phyloP scores from a whole-genome alignment of 1,284 basidiomycete genomes.

The Amylostereum areolatum region DNA sequence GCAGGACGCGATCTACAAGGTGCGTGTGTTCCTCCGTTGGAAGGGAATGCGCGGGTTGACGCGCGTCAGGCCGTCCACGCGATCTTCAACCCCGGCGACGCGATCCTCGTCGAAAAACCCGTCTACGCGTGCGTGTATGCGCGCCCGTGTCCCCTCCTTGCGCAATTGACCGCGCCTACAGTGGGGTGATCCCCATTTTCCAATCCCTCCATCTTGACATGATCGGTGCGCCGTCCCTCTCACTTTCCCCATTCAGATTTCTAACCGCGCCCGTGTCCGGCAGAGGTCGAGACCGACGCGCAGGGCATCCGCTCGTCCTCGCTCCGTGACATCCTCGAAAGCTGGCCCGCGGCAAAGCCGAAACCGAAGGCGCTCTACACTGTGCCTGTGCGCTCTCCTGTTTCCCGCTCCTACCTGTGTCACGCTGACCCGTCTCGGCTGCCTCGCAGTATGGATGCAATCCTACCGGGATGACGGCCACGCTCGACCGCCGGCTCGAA shows the following conservation, averaged over 20 bases:
- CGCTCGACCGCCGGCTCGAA: conserved; percentile 68
- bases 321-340: conserved; percentile 63
- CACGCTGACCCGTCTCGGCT: no score
- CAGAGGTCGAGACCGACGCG: conserved; percentile 82
- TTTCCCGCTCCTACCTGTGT: neutral
- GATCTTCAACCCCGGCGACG: conserved; percentile 62
- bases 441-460: conserved; percentile 66
- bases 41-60: no score
- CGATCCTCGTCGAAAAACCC: conserved; percentile 73
- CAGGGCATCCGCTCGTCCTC: conserved; percentile 64
- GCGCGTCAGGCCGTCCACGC: no score
- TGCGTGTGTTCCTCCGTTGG: conserved; percentile 20
- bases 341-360: conserved; percentile 68
- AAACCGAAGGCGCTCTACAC: conserved; percentile 84
- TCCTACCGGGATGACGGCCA: conserved; percentile 75
- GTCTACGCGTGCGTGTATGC: conserved; percentile 56
- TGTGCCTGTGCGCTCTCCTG: conserved; percentile 45
- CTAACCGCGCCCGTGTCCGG: neutral
- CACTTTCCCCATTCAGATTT: neutral
- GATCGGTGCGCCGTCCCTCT: conserved; percentile 41
- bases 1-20: conserved; percentile 88
- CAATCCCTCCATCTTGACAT: conserved; percentile 47
- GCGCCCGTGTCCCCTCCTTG: no score
- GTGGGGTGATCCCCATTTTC: conserved; percentile 62
- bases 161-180: conserved; percentile 17